Evolutionary conservation across 805 yeast genomes (phyloP).

Genomic region (Candida gorgasii): DNA sequence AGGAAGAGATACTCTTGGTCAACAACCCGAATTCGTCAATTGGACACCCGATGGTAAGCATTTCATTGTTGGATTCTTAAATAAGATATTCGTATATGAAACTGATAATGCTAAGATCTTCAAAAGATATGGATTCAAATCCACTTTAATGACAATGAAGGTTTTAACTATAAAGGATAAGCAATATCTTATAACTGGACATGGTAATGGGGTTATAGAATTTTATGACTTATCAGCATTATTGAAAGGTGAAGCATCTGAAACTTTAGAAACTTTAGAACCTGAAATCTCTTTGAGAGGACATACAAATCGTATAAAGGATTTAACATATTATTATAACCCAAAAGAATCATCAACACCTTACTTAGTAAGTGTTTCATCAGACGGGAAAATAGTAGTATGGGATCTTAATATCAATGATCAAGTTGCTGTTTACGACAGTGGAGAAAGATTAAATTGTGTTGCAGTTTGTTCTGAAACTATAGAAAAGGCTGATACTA

Average conservation of each 20-base stretch:
- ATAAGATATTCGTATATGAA: conserved; percentile 63
- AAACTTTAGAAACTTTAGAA: conserved; percentile 28
- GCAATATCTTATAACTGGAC: conserved; percentile 67
- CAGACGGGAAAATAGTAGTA: conserved; percentile 90
- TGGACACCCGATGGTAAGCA: conserved; percentile 71
- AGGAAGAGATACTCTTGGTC: conserved; percentile 66
- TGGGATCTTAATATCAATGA: conserved; percentile 72
- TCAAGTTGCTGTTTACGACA: conserved; percentile 86
- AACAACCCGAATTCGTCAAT: conserved; percentile 61
- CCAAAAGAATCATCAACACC: conserved; percentile 36
- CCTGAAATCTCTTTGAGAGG: conserved; percentile 70
- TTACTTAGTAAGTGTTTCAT: conserved; percentile 77
- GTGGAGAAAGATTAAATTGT: conserved; percentile 91
- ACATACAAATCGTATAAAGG: conserved; percentile 85
- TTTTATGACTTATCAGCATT: conserved; percentile 50
- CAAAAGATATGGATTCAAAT: conserved; percentile 50
- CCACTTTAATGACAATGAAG: conserved; percentile 70
- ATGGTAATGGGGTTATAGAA: conserved; percentile 67
- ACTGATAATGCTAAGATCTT: conserved; percentile 62
- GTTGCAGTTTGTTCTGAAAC: conserved; percentile 73
- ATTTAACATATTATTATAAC: conserved; percentile 53
- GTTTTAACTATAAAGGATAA: conserved; percentile 44
- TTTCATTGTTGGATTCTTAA: conserved; percentile 74
- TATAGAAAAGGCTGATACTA: conserved; percentile 69
- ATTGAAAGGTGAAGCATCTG: conserved; percentile 10